Evolutionary conservation across 306 rosid genomes (phyloP), one percentile per base, ranked within the genome.

Genomic region (Quercus parvula): DNA sequence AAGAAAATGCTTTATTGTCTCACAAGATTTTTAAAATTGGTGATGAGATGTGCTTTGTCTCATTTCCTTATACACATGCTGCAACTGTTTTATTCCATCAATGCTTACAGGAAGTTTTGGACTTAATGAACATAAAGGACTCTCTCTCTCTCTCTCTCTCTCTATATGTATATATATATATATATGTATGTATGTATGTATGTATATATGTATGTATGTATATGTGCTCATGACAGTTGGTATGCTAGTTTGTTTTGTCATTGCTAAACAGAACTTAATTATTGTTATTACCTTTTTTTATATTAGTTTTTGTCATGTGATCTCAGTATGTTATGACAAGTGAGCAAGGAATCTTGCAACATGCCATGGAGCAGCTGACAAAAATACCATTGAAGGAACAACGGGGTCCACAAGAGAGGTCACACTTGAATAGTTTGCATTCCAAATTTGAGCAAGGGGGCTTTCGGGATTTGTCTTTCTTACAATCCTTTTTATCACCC

Each of bases 371-470:
- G 81, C 97, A 95, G 82, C 86, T 95, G 85, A 92, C 91, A 80
- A 95, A 85, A 91, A 90, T 93, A 89, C 98, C 99, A 52, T 70
- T 92, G 75, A 91, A 91, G 97, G 99, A 95, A 85, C 97, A 95
- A 81, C 85, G 97, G 18, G 99, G 99, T 46, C 92, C 89, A 77
- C 99, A 92, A 71, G 99, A 95, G 91, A 91, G 97, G 85, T 77
- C 84, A 80, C 97, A 92, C 76, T 86, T 92, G 83, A 92, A 91
- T 85, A 89, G 89, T 89, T 85, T 95, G 92, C 87, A 44, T 83
- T 86, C 92, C 68, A 88, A 88, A 80, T 81, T 91, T 79, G 97
- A 95, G 70, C 85, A 81, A 76, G 75, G 71, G 68, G 89, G 91
- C 56, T 88, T 80, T 77, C 87, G 77, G 66, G 94, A 93, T 33